Base-by-base conservation (phyloP, 2,329 filamentous ascomycete species). In the Claviceps paspali region DNA sequence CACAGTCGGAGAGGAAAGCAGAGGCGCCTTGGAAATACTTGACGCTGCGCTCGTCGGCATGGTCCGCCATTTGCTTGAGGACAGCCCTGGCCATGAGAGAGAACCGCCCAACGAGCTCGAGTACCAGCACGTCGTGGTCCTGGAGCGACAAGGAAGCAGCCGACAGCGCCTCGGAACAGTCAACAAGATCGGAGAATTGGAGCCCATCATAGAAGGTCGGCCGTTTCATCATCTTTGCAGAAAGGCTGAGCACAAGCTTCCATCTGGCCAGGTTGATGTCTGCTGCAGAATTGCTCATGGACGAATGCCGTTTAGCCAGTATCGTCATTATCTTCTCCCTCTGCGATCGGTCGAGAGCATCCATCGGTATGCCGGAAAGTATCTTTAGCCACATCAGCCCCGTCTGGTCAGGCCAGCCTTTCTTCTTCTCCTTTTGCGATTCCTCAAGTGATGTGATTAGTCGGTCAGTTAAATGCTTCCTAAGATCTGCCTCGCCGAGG, bases 161-260 rank as follows among this genome's bases (percentile, higher is more conserved):
- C 7, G 53, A 53, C 40, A 59, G 44, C 6, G 50, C 49, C 27
- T 59, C 50, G 2, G 59, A 59, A 7, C 58, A 42, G 5, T 51
- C 49, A 2, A 55, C 48, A 5, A 61, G 50, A 37, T 61, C 49
- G 1, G 47, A 43, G 35, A 64, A 72, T 2, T 41, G 48, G 54
- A 71, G 62, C 0, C 50, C 55, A 43, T 66, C 54, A 44, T 72
- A 68, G 39, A 69, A 69, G 0, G 66, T 70, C 1, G 68, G 60
- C n/a, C 60, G 58, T 5, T 52, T 49, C 61, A 71, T 68, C 18
- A 72, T 50, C 45, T 67, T 72, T 3, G 60, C 50, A 43, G 64
- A 60, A 33, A 74, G 45, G 15, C 61, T 57, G 6, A 73, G 51
- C 5, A 66, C 46, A 8, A 55, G 40, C 35, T 54, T 58, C 54